Percentiles rank a stretch among this genome's conserved stretches.
These are phyloP conservation scores for Volvox africanus DNA, from an alignment of 139 green algal genomes.

Conservation along the genomic window DNA sequence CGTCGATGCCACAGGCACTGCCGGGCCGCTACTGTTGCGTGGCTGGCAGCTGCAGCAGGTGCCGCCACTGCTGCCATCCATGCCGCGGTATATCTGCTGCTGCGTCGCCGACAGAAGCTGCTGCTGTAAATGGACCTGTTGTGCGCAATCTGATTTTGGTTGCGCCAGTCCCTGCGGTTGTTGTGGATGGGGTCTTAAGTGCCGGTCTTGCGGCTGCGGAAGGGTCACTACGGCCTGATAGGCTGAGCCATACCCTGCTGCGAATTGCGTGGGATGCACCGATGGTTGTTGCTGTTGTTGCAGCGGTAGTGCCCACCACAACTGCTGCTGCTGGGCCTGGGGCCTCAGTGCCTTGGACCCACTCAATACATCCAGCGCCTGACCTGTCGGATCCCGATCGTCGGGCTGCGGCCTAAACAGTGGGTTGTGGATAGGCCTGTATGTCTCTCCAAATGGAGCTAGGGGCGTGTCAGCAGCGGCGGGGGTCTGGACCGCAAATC, in stretches of 20 bases:
- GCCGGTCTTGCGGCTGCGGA: too few species aligned
- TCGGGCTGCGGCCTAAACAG: neutral
- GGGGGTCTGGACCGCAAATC: neutral
- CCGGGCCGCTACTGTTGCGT: neutral
- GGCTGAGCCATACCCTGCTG: too few species aligned
- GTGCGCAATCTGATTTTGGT: too few species aligned
- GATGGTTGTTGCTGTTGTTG: neutral
- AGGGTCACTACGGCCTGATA: too few species aligned
- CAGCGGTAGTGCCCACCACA: neutral
- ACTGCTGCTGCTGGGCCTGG: neutral
- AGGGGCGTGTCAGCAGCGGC: neutral
- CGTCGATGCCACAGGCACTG: neutral
- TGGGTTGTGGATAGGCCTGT: conserved; percentile 35
- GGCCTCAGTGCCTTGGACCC: neutral
- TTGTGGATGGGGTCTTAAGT: too few species aligned
- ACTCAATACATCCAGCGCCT: neutral
- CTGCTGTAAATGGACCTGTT: neutral
- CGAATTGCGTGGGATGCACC: too few species aligned
- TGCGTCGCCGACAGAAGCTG: neutral
- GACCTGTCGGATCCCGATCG: neutral
- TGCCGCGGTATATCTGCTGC: neutral
- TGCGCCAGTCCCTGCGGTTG: too few species aligned
- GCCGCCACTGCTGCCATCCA: neutral
- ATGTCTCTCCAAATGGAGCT: neutral
- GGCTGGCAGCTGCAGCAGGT: neutral